These are phyloP conservation scores for Suhomyces sp. DNA, from an alignment of 805 yeast genomes.

Conservation along the genomic window DNA sequence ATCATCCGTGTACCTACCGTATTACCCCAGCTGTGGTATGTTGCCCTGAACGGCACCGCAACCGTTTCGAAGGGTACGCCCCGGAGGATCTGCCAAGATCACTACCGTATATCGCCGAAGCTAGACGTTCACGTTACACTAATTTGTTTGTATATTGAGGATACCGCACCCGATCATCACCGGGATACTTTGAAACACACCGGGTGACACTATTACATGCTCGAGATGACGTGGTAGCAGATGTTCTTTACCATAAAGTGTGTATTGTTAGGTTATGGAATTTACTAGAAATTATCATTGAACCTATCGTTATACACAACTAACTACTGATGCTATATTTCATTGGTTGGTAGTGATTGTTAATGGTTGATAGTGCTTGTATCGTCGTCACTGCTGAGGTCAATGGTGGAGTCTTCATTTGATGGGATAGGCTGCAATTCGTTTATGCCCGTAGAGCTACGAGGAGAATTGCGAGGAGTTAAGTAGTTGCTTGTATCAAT, in stretches of 20 bases:
- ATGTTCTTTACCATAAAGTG: not conserved
- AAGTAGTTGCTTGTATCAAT: constrained; percentile 11
- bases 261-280: not conserved
- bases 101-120: not conserved
- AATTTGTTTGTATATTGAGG: no score
- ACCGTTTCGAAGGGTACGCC: not conserved
- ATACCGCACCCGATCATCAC: not conserved
- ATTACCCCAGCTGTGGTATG: not conserved
- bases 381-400: not conserved
- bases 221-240: not conserved
- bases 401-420: constrained; percentile 6
- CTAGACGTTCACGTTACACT: not conserved
- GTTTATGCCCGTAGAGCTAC: not conserved
- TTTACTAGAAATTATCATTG: not conserved
- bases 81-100: not conserved
- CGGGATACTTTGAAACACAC: not conserved
- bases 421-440: not conserved
- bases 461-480: constrained; percentile 1
- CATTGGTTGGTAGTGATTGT: not conserved
- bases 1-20: not conserved
- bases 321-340: not conserved
- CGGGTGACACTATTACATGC: not conserved
- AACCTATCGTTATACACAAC: not conserved
- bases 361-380: not conserved
- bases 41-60: not conserved